Base-by-base conservation (phyloP, 169 alveolate genomes). In the Plasmodium billcollinsi region DNA sequence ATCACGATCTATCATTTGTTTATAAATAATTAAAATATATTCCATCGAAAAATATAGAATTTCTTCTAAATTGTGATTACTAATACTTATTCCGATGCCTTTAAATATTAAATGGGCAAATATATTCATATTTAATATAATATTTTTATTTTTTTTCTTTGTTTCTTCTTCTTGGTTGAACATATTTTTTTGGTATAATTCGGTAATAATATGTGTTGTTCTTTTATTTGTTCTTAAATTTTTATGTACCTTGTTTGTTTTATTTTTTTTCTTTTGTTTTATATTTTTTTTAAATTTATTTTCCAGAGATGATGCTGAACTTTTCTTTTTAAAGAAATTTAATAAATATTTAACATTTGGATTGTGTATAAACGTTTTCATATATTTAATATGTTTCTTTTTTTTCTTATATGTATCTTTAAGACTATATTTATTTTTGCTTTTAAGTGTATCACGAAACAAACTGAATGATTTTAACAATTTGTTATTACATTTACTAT, bases 1-100 rank as follows among this genome's bases (percentile, higher is more conserved):
- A 11, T 86, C 92, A n/a, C 61, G 59, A 7, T 86, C 92, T 18
- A n/a, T 86, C 8, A 86, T 72, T 52, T 59, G 88, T 72, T 86
- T 70, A 73, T 86, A 86, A 29, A 72, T 69, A n/a, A 72, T 21
- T 72, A 73, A 62, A 15, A 86, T 72, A 50, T 73, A 62, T 62
- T 86, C 92, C 88, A 86, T 72, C 21, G 92, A 86, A 18, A 86
- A 61, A 65, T 86, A 86, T 52, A 86, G 33, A 12, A 86, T 67
- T 86, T 86, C 92, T 54, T 86, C 92, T 72, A 86, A 72, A 54
- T 86, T 86, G 45, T 86, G 88, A 20, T 86, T 86, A 15, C 33
- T 86, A 21, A 86, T 86, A 29, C 92, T 86, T 67, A 86, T 18
- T 52, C 92, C 92, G 47, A 86, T n/a, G 21, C 92, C 92, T 54